phyloP scores from a whole-genome alignment of 75 land plant genomes.

The Cryptomeria japonica region DNA sequence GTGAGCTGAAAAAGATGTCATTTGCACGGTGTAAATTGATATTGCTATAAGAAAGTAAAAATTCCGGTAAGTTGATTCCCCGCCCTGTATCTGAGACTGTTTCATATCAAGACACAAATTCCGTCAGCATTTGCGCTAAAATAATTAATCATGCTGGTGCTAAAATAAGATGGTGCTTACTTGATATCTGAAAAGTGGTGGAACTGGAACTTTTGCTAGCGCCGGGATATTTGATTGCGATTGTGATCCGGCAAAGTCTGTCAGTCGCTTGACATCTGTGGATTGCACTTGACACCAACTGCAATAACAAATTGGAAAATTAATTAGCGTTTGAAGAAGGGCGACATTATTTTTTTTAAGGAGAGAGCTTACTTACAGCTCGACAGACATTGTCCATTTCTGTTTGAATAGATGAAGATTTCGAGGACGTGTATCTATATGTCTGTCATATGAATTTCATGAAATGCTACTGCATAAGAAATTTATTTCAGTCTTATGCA shows the following conservation, averaged over 20 bases:
- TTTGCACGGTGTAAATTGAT: background rate
- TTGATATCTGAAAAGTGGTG: background rate
- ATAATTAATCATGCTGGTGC: background rate
- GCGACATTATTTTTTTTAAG: background rate
- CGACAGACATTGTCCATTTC: background rate
- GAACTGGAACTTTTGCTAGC: background rate
- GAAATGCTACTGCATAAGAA: no score
- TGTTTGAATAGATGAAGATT: background rate
- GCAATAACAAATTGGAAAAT: background rate
- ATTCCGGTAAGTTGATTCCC: background rate
- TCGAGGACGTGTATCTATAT: no score
- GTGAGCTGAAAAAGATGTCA: background rate
- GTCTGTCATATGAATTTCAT: no score
- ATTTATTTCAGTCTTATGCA: no score
- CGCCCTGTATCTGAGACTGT: slow-evolving; percentile 13
- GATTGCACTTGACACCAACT: background rate
- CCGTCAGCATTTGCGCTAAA: background rate
- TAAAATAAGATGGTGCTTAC: background rate
- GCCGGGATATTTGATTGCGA: background rate
- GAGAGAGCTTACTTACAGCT: background rate
- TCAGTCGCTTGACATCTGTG: background rate
- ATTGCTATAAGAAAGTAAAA: background rate
- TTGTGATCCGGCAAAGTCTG: slow-evolving; percentile 1
- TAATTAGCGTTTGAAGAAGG: background rate
- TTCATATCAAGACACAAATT: background rate